Conservation (phyloP, 2,329 filamentous ascomycete genomes). For the Scedosporium apiospermum region DNA sequence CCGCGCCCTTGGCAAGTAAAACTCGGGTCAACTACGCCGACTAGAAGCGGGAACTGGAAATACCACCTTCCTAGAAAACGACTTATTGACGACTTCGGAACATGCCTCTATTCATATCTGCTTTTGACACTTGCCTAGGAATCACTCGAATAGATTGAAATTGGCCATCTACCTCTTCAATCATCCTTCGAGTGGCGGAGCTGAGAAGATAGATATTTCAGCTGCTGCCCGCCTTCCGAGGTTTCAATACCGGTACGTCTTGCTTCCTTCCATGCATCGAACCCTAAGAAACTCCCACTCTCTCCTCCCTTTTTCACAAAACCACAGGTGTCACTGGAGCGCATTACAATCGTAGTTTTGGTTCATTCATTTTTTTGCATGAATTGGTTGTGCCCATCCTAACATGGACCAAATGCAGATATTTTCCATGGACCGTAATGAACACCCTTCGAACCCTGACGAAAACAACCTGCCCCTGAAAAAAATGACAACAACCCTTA, state of each 20-base stretch:
- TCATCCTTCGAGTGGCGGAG: neutral
- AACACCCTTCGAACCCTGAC: conserved; percentile 51
- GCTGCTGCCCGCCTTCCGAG: neutral
- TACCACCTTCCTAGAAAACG: neutral
- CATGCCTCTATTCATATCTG: neutral
- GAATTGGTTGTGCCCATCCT: conserved; percentile 9
- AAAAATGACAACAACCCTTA: conserved; percentile 48
- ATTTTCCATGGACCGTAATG: conserved; percentile 51
- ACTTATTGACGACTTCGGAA: neutral
- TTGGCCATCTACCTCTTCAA: neutral
- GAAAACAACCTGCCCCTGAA: conserved; percentile 34
- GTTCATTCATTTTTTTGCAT: conserved; percentile 9
- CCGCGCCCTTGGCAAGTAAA: too few relatives aligned
- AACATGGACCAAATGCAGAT: conserved; percentile 37
- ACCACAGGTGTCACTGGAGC: conserved; percentile 3
- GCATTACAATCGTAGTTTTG: conserved; percentile 3
- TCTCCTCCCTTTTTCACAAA: neutral
- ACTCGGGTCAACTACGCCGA: too few relatives aligned
- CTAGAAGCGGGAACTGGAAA: neutral
- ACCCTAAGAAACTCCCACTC: neutral
- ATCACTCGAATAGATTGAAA: neutral
- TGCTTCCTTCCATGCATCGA: neutral
- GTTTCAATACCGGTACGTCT: neutral
- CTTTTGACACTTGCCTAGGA: neutral
- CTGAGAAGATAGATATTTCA: neutral